Base-by-base conservation (phyloP, 257 asterid species). In the Oldenlandia corymbosa region DNA sequence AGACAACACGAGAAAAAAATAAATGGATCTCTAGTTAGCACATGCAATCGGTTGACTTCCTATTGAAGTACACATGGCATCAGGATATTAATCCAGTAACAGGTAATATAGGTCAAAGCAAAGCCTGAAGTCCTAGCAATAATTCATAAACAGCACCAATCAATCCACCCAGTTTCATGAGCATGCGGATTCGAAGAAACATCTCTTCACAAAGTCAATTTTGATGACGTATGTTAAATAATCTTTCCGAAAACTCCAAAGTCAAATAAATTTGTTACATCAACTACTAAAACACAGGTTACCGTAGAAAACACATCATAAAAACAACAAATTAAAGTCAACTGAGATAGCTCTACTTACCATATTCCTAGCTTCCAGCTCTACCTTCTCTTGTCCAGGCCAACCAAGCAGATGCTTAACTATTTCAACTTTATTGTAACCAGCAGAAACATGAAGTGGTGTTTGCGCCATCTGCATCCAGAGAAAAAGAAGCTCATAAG, bases 381-480 rank as follows among this genome's bases (percentile, higher is more conserved):
- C 96, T 64, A 84, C 91, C 75, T 80, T 83, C 71, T 90, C 97
- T 30, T 86, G 65, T 65, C 94, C 99, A 53, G 68, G 74, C 90
- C 86, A 90, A 68, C 77, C 78, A 75, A 93, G 86, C 70, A 93
- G 84, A 77, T 71, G 68, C 63, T 83, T 85, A 52, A 93, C 84
- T 64, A 93, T 79, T 75, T 90, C 97, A 68, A 73, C 76, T 48
- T 80, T 87, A 70, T 87, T 80, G 84, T 93, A 84, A 79, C 99
- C 99, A 64, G 99, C 91, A 63, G 99, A 75, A 67, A 93, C 92
- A 79, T 93, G 99, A 68, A 93, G 96, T 45, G 97, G 99, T 50
- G 99, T 90, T 68, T 93, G 97, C 32, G 71, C 95, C 97, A 93
- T 93, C 99, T 93, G 81, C 71, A 73, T 60, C 52, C 42, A 59